Percentiles rank a stretch among this genome's conserved stretches.
phyloP scores from a whole-genome alignment of 192 early-diverging fungal genomes.

The Podila epicladia region DNA sequence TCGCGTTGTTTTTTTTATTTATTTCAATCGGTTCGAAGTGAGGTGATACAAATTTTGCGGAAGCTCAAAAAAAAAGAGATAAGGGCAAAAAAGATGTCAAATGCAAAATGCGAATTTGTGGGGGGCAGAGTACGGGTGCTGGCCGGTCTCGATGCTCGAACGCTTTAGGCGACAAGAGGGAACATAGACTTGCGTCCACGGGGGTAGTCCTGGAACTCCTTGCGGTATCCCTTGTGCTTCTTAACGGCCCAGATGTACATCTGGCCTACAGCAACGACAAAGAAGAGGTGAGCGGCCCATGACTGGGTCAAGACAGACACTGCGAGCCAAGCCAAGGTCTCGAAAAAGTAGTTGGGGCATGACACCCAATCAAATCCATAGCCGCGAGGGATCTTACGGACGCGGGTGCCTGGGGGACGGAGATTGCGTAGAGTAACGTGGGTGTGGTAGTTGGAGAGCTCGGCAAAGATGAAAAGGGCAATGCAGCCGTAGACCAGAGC shows the following conservation, averaged over 20 bases:
- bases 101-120: too few species aligned
- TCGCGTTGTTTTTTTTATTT: not conserved
- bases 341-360: constrained; percentile 95
- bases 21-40: not conserved
- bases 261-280: constrained; percentile 77
- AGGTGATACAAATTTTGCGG: not conserved
- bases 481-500: constrained; percentile 30
- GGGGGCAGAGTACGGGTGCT: not conserved
- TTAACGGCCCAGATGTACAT: constrained; percentile 98
- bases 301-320: constrained; percentile 79
- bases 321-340: constrained; percentile 84
- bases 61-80: not conserved
- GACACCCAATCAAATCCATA: constrained; percentile 93
- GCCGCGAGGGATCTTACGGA: constrained; percentile 89
- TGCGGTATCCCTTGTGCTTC: constrained; percentile 91
- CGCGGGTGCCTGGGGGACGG: constrained; percentile 87
- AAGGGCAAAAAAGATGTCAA: too few species aligned
- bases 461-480: constrained; percentile 65
- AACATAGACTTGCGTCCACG: constrained; percentile 83
- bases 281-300: constrained; percentile 67
- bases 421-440: constrained; percentile 91
- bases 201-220: constrained; percentile 94
- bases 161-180: constrained; percentile 69
- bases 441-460: constrained; percentile 86
- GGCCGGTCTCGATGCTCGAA: not conserved